Conservation (phyloP, 768 basidiomycete genomes). For the Tubosaeta sp. region DNA sequence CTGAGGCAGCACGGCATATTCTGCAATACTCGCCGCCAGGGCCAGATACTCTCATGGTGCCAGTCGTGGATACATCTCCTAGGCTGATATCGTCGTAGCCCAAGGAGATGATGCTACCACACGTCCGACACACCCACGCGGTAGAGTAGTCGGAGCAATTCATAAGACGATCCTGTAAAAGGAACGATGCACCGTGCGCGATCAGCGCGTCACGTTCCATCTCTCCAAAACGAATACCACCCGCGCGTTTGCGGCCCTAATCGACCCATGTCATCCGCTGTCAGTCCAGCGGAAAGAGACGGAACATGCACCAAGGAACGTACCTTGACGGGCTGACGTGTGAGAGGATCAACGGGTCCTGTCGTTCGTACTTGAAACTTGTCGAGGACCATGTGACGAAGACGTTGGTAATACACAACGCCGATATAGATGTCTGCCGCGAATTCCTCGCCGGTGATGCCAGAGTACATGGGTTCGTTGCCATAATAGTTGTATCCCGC, state of each 20-base stretch:
- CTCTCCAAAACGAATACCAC: conserved; percentile 99
- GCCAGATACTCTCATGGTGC: conserved; percentile 54
- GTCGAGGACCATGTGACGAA: conserved; percentile 99
- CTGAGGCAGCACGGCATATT: conserved; percentile 74
- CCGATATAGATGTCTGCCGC: conserved; percentile 98
- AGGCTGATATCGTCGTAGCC: conserved; percentile 89
- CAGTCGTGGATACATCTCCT: conserved; percentile 54
- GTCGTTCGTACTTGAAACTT: conserved; percentile 99
- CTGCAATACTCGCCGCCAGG: conserved; percentile 93
- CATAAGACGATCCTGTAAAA: conserved; percentile 97
- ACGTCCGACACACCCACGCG: conserved; percentile 96
- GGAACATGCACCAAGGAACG: conserved; percentile 15
- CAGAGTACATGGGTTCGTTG: conserved; percentile 99
- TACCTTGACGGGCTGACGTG: conserved; percentile 96
- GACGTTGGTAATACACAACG: conserved; percentile 96
- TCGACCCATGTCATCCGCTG: background rate
- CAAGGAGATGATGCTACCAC: conserved; percentile 91
- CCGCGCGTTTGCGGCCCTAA: conserved; percentile 95
- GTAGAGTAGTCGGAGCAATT: conserved; percentile 99
- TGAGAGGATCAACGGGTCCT: conserved; percentile 93
- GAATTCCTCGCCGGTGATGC: conserved; percentile 98
- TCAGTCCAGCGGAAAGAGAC: conserved; percentile 4
- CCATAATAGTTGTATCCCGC: conserved; percentile 99
- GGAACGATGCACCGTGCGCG: conserved; percentile 97
- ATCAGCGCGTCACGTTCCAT: conserved; percentile 99